phyloP scores from a whole-genome alignment of 371 early-diverging fungal genomes.

The Lichtheimia corymbifera region DNA sequence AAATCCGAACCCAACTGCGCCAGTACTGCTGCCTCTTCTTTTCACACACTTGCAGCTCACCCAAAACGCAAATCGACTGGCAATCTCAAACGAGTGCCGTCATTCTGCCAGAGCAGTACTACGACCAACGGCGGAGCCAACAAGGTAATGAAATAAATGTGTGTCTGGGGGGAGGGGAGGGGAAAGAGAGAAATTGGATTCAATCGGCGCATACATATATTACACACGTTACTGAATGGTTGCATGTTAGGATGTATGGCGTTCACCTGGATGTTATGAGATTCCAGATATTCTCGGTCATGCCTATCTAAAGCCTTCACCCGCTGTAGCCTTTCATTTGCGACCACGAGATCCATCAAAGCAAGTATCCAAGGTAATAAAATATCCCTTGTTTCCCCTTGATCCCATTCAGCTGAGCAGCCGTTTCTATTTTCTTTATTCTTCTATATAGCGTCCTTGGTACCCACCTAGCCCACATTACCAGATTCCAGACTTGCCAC shows the following conservation, averaged over 20 bases:
- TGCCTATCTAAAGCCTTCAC: slow-evolving; percentile 41
- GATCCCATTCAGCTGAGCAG: neutral
- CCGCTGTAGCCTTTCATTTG: slow-evolving; percentile 36
- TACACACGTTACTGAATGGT: neutral
- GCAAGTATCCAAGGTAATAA: slow-evolving; percentile 42
- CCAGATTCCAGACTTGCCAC: slow-evolving; percentile 38
- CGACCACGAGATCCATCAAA: slow-evolving; percentile 43
- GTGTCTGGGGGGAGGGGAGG: neutral
- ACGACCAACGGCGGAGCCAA: slow-evolving; percentile 8
- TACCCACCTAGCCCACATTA: slow-evolving; percentile 47
- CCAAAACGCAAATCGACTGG: slow-evolving; percentile 55
- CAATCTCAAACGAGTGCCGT: slow-evolving; percentile 35
- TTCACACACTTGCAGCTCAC: slow-evolving; percentile 21
- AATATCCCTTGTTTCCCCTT: neutral
- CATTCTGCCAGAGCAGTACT: slow-evolving; percentile 19
- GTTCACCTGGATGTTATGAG: slow-evolving; percentile 32
- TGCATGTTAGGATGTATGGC: slow-evolving; percentile 25
- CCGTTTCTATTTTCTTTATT: neutral
- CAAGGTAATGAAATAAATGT: slow-evolving; percentile 9
- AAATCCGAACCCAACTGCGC: slow-evolving; percentile 46
- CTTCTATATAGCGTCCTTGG: slow-evolving; percentile 42
- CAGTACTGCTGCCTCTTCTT: slow-evolving; percentile 20
- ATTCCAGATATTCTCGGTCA: slow-evolving; percentile 37
- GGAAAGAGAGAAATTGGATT: too few relatives aligned
- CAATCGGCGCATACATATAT: too few relatives aligned